Conservation (phyloP, 495 filamentous ascomycete genomes). For the Emericellopsis terricola region DNA sequence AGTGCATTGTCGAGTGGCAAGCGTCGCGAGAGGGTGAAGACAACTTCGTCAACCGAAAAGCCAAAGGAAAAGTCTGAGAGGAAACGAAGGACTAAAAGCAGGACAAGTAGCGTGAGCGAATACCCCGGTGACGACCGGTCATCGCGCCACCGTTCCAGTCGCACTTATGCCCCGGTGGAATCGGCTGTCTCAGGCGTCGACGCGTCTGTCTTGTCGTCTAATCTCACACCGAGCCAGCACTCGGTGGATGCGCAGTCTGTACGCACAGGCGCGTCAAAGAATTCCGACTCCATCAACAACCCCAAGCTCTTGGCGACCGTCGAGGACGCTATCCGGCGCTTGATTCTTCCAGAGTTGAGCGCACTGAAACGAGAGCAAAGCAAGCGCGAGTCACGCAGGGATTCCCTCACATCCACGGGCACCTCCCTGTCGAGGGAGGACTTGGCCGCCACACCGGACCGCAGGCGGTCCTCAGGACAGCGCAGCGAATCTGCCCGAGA, state of each 20-base stretch:
- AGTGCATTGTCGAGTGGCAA: conserved; percentile 23
- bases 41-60: too few species aligned
- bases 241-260: conserved; percentile 62
- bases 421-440: conserved; percentile 41
- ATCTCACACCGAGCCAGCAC: conserved; percentile 47
- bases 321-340: conserved; percentile 81
- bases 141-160: conserved; percentile 43
- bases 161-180: conserved; percentile 34
- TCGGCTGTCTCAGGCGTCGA: conserved; percentile 42
- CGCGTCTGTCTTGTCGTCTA: conserved; percentile 58
- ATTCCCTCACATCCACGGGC: conserved; percentile 41
- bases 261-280: conserved; percentile 54
- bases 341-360: conserved; percentile 84
- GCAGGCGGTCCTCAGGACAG: conserved; percentile 18
- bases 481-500: conserved; percentile 7
- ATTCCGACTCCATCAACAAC: conserved; percentile 82
- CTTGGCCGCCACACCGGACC: conserved; percentile 19
- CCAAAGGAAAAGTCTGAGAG: conserved; percentile 20
- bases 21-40: conserved; percentile 26
- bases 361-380: conserved; percentile 80
- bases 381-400: conserved; percentile 34
- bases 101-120: conserved; percentile 45
- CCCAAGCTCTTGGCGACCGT: conserved; percentile 89
- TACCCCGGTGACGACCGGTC: conserved; percentile 39
- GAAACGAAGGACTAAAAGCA: conserved; percentile 34